Base-by-base conservation (phyloP, 1,139 yeast species). In the Entelexis paramagnoliae region DNA sequence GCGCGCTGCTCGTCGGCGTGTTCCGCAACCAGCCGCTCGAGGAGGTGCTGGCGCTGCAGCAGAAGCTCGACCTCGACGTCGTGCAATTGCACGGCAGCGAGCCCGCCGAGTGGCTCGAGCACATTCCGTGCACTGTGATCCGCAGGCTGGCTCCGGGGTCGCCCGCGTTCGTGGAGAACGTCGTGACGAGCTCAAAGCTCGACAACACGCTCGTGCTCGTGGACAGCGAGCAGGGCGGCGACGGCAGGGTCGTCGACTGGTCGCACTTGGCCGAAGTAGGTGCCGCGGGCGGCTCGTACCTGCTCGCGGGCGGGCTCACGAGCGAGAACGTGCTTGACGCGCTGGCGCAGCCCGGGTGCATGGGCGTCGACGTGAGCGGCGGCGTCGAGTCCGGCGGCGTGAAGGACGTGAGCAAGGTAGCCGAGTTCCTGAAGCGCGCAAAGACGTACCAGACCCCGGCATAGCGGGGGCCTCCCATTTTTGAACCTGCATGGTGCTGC, bases 301-400 rank as follows among this genome's bases (percentile, higher is more conserved):
- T 91, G 0, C 70, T 91, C 39, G 98, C 98, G 0, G 98, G 98
- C 5, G 98, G 98, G 0, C 72, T 91, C 54, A 81, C 73, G 0
- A 86, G 93, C 0, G 79, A 73, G 0, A 91, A 89, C 61, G 85
- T 91, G 13, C 54, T 54, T 0, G 65, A 66, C 1, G 93, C 94
- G 14, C 59, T 66, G 44, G 55, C 51, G 46, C 71, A 70, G 46
- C 64, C 61, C 53, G 81, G 83, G 2, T 78, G 85, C n/a, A 64
- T 80, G 41, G 97, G 96, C 1, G 91, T 83, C 32, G 98, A 91
- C 67, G 97, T 91, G 9, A 83, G 96, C 63, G 91, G 96, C 14
- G 98, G 98, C 1, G 95, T 89, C 1, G 98, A 87, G 60, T 78
- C 85, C 1, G 68, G 75, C 20, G 95, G 95, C 4, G 66, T 62